Conservation (phyloP, 2,329 filamentous ascomycete species). For the Aspergillus calidoustus region DNA sequence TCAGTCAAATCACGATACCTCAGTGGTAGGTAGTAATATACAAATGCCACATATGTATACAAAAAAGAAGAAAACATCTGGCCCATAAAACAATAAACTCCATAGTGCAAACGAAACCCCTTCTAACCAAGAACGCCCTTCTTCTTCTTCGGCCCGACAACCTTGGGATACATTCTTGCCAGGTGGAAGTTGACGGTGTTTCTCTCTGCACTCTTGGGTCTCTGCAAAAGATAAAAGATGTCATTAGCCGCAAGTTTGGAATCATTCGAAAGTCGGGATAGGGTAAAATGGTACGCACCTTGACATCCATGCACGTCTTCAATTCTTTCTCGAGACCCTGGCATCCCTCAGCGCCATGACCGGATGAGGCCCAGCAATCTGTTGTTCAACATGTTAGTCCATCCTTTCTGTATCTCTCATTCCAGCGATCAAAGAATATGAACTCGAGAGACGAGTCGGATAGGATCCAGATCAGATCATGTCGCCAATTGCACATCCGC, state of each 20-base stretch:
- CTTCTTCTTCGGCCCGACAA: slow-evolving; percentile 73
- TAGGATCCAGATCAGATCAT: not conserved
- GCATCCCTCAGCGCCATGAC: slow-evolving; percentile 59
- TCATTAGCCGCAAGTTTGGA: slow-evolving; percentile 1
- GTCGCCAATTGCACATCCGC: not conserved
- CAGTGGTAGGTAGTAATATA: slow-evolving; percentile 15
- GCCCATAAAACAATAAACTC: not conserved
- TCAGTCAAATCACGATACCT: not conserved
- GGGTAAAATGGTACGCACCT: slow-evolving; percentile 54
- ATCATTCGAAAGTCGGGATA: not conserved
- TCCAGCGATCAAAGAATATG: not conserved
- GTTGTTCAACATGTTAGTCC: not conserved
- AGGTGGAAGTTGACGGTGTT: slow-evolving; percentile 93
- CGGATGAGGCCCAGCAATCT: slow-evolving; percentile 56
- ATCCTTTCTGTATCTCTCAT: not conserved
- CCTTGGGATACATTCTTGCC: slow-evolving; percentile 72
- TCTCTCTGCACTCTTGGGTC: slow-evolving; percentile 62
- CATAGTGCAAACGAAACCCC: not conserved
- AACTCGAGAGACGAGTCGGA: not conserved
- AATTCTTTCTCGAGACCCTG: slow-evolving; percentile 64
- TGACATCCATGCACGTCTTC: slow-evolving; percentile 77
- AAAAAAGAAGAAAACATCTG: not conserved
- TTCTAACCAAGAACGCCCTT: slow-evolving; percentile 50
- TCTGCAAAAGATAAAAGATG: slow-evolving; percentile 47
- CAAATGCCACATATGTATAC: slow-evolving; percentile 18